A percentile compares a stretch with the other conserved stretches of the same genome.
Conservation (phyloP, 371 early-diverging fungal genomes). For the Rhizomucor miehei region DNA sequence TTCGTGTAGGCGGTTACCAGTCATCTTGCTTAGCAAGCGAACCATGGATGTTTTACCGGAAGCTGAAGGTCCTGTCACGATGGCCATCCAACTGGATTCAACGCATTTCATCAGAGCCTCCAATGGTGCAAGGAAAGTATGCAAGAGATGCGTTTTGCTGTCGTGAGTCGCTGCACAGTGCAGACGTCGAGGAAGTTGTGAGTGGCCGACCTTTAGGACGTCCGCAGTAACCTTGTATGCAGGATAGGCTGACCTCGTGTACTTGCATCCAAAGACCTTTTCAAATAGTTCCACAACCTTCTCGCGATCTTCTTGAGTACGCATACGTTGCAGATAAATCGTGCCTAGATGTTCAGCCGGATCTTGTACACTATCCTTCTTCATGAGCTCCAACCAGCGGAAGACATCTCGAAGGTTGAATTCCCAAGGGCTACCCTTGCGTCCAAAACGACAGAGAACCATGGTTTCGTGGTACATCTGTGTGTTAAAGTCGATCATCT, state of each 20-base stretch:
- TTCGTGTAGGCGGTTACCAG: conserved; percentile 82
- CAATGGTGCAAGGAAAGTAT: conserved; percentile 64
- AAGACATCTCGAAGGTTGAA: conserved; percentile 97
- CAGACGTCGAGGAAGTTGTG: conserved; percentile 52
- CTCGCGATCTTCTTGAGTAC: conserved; percentile 76
- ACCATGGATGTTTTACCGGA: conserved; percentile 90
- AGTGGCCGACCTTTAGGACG: conserved; percentile 65
- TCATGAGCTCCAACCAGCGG: conserved; percentile 89
- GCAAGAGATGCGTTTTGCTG: conserved; percentile 59
- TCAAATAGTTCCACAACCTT: conserved; percentile 64
- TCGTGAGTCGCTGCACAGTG: conserved; percentile 22
- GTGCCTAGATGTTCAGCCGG: conserved; percentile 78
- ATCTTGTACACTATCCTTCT: conserved; percentile 42
- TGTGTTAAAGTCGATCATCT: conserved; percentile 88
- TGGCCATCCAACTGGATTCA: conserved; percentile 90
- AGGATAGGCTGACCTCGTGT: conserved; percentile 39
- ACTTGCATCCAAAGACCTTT: conserved; percentile 57
- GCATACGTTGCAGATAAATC: conserved; percentile 88
- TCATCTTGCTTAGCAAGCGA: conserved; percentile 75
- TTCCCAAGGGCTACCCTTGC: conserved; percentile 95
- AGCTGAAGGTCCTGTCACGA: conserved; percentile 85
- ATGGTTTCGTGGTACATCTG: conserved; percentile 84
- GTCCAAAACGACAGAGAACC: conserved; percentile 76
- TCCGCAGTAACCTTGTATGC: conserved; percentile 39
- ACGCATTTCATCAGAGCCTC: conserved; percentile 87